These are phyloP conservation scores for Mortierella sp. DNA, from an alignment of 371 early-diverging fungal species.

Conservation along the genomic window DNA sequence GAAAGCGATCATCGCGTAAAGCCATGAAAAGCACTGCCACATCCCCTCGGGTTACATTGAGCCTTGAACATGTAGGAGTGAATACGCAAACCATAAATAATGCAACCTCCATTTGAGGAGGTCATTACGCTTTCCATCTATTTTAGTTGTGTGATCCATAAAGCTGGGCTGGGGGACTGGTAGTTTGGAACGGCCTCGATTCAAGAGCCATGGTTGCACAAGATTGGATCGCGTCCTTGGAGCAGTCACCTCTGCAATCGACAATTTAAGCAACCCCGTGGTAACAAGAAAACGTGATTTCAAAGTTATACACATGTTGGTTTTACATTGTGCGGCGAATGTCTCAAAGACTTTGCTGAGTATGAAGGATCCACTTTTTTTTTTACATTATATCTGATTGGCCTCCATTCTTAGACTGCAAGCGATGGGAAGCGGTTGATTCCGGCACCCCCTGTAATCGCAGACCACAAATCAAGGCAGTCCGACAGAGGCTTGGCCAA, in stretches of 20 bases:
- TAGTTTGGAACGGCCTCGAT: neutral
- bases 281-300: neutral
- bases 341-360: slow-evolving; percentile 1
- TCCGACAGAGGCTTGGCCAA: slow-evolving; percentile 1
- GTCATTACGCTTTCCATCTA: neutral
- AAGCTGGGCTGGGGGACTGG: neutral
- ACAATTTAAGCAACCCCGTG: no score
- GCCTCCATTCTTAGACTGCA: neutral
- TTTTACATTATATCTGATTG: neutral
- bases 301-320: neutral
- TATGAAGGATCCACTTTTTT: slow-evolving; percentile 3
- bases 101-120: neutral
- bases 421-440: neutral
- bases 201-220: neutral
- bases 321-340: neutral
- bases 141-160: neutral
- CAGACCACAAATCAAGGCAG: slow-evolving; percentile 3
- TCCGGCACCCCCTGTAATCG: neutral
- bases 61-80: neutral
- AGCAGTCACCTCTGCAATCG: no score
- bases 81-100: neutral
- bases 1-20: neutral
- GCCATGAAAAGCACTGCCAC: neutral
- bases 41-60: neutral
- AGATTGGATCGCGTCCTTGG: neutral